Evolutionary conservation across 208 protist genomes (phyloP), one percentile per base, ranked within the genome.

Genomic region (Phytomonas sp.): DNA sequence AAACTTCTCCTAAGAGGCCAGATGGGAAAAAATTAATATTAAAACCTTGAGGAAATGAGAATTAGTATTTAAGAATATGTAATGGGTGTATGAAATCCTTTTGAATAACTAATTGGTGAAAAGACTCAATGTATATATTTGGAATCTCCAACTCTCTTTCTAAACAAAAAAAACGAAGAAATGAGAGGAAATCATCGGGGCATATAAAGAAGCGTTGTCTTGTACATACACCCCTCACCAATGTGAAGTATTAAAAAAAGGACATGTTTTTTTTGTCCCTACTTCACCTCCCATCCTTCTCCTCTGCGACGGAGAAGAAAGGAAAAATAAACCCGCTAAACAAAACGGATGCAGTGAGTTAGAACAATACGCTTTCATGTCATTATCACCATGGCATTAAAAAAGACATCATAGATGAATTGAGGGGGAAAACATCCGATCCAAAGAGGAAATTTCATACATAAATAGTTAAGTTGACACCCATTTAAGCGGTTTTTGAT

Each of bases 31-130:
- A 66, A 70, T 33, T 59, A 60, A 71, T 66, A 71, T 49, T 73
- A 19, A 65, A 65, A 26, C 61, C 61, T 42, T n/a, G 42, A 36
- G 34, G 62, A 67, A 60, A 26, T 63, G 11, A 60, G 63, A 73
- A 65, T 6, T 65, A 70, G 59, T 23, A 71, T 70, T 19, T 69
- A 63, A 61, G 37, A 74, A 74, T 62, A 36, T 65, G 45, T 60
- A 69, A 69, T 29, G 63, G 19, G 30, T 73, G 49, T 73, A 70
- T 67, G 31, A 70, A 64, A 64, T 12, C 31, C 31, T 34, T 64
- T 34, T 64, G 29, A 34, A 64, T 23, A 36, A 4, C 6, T 37
- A 60, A 40, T 37, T 31, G 56, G n/a, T 16, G 23, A 59, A 14
- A 60, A 72, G 37, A 68, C 14, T 42, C 12, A 16, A 12, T 42